Percentiles rank a stretch among this genome's conserved stretches.
Conservation (phyloP, 108 stramenopile species). For the Craspedostauros australis region DNA sequence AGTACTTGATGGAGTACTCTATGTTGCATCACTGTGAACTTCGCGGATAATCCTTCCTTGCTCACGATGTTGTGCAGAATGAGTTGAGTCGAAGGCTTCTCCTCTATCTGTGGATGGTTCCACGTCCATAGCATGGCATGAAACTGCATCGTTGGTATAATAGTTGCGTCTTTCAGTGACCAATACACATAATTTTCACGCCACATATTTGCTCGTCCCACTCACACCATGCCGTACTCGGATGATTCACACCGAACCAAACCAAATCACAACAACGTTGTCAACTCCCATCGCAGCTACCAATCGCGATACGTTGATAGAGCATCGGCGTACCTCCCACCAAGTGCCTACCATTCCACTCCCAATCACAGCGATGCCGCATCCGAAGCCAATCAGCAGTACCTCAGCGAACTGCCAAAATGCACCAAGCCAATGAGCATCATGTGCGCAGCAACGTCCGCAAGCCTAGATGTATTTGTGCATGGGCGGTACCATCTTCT, state of each 20-base stretch:
- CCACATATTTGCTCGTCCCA: too few species aligned
- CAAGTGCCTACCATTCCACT: conserved; percentile 14
- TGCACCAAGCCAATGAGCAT: conserved; percentile 53
- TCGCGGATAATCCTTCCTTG: too few species aligned
- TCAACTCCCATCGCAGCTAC: conserved; percentile 7
- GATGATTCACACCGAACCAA: too few species aligned
- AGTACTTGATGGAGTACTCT: background rate
- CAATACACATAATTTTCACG: too few species aligned
- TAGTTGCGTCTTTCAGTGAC: background rate
- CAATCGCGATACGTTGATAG: conserved; percentile 35
- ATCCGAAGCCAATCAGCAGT: too few species aligned
- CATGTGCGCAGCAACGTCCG: conserved; percentile 45
- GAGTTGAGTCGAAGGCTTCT: conserved; percentile 11
- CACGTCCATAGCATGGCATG: background rate
- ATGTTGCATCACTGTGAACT: conserved; percentile 13
- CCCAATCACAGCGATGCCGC: background rate
- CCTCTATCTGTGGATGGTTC: conserved; percentile 17
- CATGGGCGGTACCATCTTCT: conserved; percentile 65
- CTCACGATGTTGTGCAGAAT: too few species aligned
- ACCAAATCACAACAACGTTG: background rate
- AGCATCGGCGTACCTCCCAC: conserved; percentile 33
- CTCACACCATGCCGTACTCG: too few species aligned
- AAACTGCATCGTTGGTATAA: background rate
- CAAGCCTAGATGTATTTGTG: conserved; percentile 46
- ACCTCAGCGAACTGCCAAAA: conserved; percentile 25